Evolutionary conservation across 176 grass and related monocot genomes (phyloP).

Genomic region (Avena atlantica): DNA sequence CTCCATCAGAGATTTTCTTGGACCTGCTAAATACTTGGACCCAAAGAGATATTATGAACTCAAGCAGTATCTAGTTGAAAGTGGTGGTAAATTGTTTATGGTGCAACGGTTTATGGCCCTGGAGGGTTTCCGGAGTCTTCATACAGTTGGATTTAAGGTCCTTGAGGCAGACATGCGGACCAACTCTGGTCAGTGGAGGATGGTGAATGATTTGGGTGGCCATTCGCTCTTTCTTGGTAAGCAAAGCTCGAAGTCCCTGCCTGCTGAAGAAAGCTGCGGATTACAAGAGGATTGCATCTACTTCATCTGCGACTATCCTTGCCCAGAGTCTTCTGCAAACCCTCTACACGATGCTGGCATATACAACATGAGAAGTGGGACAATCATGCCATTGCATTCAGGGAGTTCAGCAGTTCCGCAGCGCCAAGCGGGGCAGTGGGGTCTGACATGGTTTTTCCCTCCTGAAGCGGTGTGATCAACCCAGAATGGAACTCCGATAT

Average conservation of each 20-base stretch:
- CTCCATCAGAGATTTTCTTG: background rate
- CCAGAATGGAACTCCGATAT: too few relatives aligned
- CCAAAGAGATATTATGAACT: background rate
- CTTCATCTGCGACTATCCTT: constrained; percentile 26
- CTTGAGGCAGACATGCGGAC: background rate
- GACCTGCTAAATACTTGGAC: background rate
- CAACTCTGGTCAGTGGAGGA: background rate
- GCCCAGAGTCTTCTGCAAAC: background rate
- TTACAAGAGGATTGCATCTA: constrained; percentile 22
- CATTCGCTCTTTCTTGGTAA: constrained; percentile 33
- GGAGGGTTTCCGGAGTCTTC: background rate
- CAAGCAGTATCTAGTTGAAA: constrained; percentile 5
- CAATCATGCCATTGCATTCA: background rate
- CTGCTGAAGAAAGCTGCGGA: constrained; percentile 2
- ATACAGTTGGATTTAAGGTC: constrained; percentile 12
- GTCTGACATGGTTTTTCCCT: constrained; percentile 17
- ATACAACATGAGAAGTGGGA: constrained; percentile 13
- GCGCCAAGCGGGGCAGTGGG: background rate
- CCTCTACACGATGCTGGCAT: background rate
- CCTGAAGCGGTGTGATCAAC: background rate
- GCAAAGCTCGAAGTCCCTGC: constrained; percentile 24
- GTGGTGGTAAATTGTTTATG: background rate
- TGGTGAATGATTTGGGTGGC: background rate
- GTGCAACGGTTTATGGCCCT: background rate
- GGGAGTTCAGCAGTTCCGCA: background rate